phyloP scores from a whole-genome alignment of 768 basidiomycete species.

The Boletus rubropictus region DNA sequence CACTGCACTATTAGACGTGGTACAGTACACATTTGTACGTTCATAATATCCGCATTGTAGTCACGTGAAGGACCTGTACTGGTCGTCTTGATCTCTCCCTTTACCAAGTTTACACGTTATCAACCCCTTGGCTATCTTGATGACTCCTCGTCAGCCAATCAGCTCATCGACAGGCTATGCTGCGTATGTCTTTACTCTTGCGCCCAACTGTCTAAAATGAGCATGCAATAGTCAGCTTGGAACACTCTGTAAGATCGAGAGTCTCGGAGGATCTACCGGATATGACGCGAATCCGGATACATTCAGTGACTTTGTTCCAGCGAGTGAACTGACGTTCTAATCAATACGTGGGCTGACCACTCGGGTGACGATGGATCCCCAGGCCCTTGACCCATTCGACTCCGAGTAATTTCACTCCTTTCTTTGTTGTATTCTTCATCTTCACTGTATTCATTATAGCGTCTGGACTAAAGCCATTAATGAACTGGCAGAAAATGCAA shows the following conservation, averaged over 20 bases:
- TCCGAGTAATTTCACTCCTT: neutral
- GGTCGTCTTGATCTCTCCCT: neutral
- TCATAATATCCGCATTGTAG: no score
- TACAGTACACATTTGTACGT: no score
- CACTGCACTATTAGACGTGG: no score
- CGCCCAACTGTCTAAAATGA: neutral
- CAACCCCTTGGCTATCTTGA: neutral
- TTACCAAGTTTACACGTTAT: neutral
- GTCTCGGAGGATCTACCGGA: constrained; percentile 2
- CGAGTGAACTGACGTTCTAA: neutral
- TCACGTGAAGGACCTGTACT: no score
- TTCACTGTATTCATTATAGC: neutral
- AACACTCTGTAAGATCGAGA: neutral
- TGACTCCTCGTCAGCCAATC: neutral
- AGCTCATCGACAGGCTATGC: neutral
- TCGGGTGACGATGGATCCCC: neutral
- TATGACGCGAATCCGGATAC: neutral
- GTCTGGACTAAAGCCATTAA: neutral
- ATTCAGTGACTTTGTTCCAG: neutral
- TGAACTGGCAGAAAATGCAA: neutral
- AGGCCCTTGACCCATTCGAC: constrained; percentile 1
- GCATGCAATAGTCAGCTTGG: neutral
- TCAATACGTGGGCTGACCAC: neutral
- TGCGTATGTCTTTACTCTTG: neutral
- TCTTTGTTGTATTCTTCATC: neutral